Percentiles rank a stretch among this genome's conserved stretches.
These are phyloP conservation scores for Colletotrichum noveboracense DNA, from an alignment of 2,329 filamentous ascomycete species.

Conservation along the genomic window DNA sequence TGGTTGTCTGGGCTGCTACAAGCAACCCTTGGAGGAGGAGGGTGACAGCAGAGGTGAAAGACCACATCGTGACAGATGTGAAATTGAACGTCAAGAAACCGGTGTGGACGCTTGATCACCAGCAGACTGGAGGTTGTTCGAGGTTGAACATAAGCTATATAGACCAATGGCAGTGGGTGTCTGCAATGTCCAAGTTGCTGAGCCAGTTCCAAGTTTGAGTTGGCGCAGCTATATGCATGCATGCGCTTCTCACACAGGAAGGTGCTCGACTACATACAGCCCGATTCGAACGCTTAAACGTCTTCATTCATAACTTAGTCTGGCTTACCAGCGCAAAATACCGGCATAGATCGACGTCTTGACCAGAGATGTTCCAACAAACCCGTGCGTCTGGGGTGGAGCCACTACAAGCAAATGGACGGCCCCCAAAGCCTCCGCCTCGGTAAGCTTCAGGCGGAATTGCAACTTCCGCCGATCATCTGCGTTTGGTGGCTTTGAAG, in stretches of 20 bases:
- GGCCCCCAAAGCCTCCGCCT: neutral
- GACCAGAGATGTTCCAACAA: neutral
- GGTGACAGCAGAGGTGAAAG: neutral
- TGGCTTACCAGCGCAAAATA: neutral
- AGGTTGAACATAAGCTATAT: neutral
- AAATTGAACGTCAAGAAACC: neutral
- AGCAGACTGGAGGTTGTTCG: neutral
- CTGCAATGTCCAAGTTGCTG: neutral
- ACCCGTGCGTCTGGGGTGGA: neutral
- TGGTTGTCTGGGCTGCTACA: conserved; percentile 21
- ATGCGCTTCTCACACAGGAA: neutral
- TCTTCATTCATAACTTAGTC: neutral
- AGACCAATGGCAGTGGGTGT: neutral
- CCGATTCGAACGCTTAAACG: neutral
- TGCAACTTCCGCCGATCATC: neutral
- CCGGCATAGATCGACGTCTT: neutral
- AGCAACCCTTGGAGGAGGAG: neutral
- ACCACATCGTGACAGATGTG: neutral
- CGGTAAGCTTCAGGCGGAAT: neutral
- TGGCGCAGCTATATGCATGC: neutral
- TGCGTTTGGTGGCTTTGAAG: neutral
- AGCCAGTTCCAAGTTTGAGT: neutral
- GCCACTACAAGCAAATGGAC: neutral
- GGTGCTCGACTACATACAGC: neutral
- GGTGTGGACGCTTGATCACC: neutral